A percentile compares a stretch with the other conserved stretches of the same genome.
phyloP scores from a whole-genome alignment of 2,329 filamentous ascomycete species.

The Sporothrix sp. region DNA sequence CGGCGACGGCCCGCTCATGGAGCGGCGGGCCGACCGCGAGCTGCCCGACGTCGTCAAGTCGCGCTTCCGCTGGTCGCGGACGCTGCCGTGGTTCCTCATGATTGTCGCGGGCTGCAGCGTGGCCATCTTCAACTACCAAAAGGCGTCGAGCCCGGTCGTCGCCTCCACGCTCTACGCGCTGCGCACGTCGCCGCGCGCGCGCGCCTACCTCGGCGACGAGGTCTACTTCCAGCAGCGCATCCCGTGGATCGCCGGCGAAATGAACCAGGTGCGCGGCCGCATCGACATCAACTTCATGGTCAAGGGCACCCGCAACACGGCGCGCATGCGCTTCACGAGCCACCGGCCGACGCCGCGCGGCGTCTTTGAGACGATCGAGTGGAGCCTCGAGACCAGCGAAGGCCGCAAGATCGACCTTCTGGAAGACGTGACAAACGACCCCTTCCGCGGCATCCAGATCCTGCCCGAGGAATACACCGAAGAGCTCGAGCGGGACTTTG shows the following conservation, averaged over 20 bases:
- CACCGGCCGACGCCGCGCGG: constrained; percentile 50
- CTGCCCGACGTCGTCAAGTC: constrained; percentile 43
- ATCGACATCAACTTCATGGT: constrained; percentile 86
- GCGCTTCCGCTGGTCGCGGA: constrained; percentile 55
- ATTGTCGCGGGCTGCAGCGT: constrained; percentile 62
- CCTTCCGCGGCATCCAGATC: constrained; percentile 18
- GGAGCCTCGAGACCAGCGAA: constrained; percentile 66
- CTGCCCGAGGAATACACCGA: constrained; percentile 21
- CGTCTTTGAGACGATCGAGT: constrained; percentile 79
- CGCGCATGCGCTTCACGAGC: constrained; percentile 73
- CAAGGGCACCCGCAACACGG: constrained; percentile 62
- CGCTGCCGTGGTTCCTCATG: constrained; percentile 69
- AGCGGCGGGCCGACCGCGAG: constrained; percentile 54
- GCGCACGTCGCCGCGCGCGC: constrained; percentile 65
- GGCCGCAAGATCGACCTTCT: constrained; percentile 60
- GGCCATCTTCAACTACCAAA: constrained; percentile 99
- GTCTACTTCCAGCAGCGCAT: constrained; percentile 72
- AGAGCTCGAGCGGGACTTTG: constrained; percentile 27
- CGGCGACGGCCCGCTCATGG: constrained; percentile 55
- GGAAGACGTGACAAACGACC: constrained; percentile 38
- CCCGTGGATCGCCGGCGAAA: constrained; percentile 74
- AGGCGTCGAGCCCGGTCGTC: constrained; percentile 78
- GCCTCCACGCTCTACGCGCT: constrained; percentile 84
- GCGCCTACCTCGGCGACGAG: constrained; percentile 74
- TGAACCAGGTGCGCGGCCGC: constrained; percentile 86